Conservation (phyloP, 2,329 filamentous ascomycete species). For the Beauveria sp. region DNA sequence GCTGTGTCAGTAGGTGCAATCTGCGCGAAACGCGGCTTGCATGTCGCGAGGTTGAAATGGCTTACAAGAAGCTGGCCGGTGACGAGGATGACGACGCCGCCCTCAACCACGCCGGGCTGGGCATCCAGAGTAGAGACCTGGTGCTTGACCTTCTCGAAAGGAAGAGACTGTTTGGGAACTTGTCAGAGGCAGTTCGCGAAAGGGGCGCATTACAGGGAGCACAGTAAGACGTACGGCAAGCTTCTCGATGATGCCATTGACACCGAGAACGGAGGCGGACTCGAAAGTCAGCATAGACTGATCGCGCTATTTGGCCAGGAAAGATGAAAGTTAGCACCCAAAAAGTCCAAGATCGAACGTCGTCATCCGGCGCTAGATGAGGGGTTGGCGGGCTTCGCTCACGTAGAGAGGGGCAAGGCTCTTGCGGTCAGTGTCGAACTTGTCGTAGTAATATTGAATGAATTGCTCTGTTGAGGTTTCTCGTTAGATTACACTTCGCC, state of each 20-base stretch:
- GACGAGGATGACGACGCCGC: conserved; percentile 77
- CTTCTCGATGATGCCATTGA: conserved; percentile 66
- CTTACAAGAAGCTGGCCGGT: conserved; percentile 78
- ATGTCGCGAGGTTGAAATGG: conserved; percentile 12
- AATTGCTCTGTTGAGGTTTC: conserved; percentile 61
- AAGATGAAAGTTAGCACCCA: neutral
- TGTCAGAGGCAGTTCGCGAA: neutral
- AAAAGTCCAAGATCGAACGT: neutral
- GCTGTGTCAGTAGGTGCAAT: neutral
- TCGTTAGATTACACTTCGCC: neutral
- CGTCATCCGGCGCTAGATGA: conserved; percentile 4
- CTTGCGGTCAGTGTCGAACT: conserved; percentile 68
- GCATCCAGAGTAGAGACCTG: conserved; percentile 70
- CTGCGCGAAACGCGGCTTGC: neutral
- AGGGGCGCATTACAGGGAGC: neutral
- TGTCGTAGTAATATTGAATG: conserved; percentile 82
- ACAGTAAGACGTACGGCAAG: conserved; percentile 53
- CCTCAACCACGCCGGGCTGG: conserved; percentile 60
- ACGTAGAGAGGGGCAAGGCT: conserved; percentile 71
- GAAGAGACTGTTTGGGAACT: conserved; percentile 50
- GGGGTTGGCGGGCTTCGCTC: conserved; percentile 29
- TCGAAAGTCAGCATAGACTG: conserved; percentile 94
- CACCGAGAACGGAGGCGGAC: conserved; percentile 58
- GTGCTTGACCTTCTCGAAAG: conserved; percentile 77
- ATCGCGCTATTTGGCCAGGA: conserved; percentile 49